phyloP scores from a whole-genome alignment of 345 rosid species.

The Ceriops zippeliana region DNA sequence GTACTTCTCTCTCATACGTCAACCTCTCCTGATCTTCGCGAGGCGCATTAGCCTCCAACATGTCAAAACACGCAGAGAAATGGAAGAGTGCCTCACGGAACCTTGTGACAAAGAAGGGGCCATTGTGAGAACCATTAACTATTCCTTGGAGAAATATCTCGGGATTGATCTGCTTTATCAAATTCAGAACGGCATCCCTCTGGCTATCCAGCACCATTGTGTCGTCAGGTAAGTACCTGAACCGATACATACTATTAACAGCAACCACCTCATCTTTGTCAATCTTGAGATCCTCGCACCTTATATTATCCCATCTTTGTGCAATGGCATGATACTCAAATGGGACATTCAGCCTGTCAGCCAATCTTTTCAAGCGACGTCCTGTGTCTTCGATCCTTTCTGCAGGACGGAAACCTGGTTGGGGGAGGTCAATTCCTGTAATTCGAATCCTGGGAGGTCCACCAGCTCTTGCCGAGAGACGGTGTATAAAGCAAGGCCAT shows the following conservation, averaged over 20 bases:
- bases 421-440: constrained; percentile 56
- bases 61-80: constrained; percentile 47
- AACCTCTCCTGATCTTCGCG: constrained; percentile 47
- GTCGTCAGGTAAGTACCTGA: constrained; percentile 53
- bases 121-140: constrained; percentile 40
- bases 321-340: constrained; percentile 57
- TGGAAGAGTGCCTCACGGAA: constrained; percentile 57
- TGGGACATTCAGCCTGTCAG: constrained; percentile 43
- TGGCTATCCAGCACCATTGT: constrained; percentile 43
- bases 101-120: constrained; percentile 51
- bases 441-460: constrained; percentile 54
- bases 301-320: constrained; percentile 58
- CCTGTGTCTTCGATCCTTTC: constrained; percentile 56
- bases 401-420: constrained; percentile 51
- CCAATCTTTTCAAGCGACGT: constrained; percentile 40
- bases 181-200: constrained; percentile 41
- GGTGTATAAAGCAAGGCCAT: constrained; percentile 58
- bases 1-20: constrained; percentile 43
- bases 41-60: constrained; percentile 42
- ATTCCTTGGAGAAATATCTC: constrained; percentile 40
- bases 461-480: constrained; percentile 40
- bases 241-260: constrained; percentile 37
- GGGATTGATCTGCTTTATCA: constrained; percentile 45
- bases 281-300: constrained; percentile 47
- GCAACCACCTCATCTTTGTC: constrained; percentile 44